A percentile compares a stretch with the other conserved stretches of the same genome.
These are phyloP conservation scores for Lipomyces kockii DNA, from an alignment of 805 yeast species.

Conservation along the genomic window DNA sequence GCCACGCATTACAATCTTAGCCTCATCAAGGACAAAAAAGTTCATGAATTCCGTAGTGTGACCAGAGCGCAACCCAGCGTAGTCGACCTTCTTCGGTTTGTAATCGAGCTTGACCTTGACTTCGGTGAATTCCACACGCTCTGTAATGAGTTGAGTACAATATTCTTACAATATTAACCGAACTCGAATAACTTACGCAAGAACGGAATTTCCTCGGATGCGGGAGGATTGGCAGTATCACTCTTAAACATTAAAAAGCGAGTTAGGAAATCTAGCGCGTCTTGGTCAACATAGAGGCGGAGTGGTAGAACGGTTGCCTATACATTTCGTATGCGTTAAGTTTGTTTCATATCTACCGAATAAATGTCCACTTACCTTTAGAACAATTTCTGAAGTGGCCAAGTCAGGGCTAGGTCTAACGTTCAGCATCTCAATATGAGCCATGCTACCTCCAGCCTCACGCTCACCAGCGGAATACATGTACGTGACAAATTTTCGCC, in stretches of 20 bases:
- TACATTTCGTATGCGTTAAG: constrained; percentile 23
- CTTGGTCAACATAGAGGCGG: constrained; percentile 88
- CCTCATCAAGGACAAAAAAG: constrained; percentile 85
- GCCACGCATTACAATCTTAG: constrained; percentile 67
- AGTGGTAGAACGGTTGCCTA: constrained; percentile 61
- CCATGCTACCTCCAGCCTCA: constrained; percentile 69
- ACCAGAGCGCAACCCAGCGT: constrained; percentile 83
- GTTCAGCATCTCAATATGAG: constrained; percentile 57
- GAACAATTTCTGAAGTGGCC: constrained; percentile 69
- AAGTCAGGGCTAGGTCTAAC: constrained; percentile 66
- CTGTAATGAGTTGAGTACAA: constrained; percentile 54
- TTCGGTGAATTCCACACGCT: constrained; percentile 56
- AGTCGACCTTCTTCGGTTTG: constrained; percentile 87
- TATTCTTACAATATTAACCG: not conserved
- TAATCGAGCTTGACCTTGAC: constrained; percentile 79
- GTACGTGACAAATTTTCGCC: constrained; percentile 82
- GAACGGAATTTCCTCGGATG: constrained; percentile 35
- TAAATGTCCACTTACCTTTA: constrained; percentile 48
- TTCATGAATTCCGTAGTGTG: constrained; percentile 86
- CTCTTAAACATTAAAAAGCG: constrained; percentile 85
- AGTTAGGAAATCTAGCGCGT: constrained; percentile 80
- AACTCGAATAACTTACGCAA: constrained; percentile 26
- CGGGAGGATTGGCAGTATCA: constrained; percentile 42
- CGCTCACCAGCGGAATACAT: constrained; percentile 72
- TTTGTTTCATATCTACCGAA: constrained; percentile 3